phyloP scores from a whole-genome alignment of 805 yeast genomes.

The Zygoascus bituminiphila region DNA sequence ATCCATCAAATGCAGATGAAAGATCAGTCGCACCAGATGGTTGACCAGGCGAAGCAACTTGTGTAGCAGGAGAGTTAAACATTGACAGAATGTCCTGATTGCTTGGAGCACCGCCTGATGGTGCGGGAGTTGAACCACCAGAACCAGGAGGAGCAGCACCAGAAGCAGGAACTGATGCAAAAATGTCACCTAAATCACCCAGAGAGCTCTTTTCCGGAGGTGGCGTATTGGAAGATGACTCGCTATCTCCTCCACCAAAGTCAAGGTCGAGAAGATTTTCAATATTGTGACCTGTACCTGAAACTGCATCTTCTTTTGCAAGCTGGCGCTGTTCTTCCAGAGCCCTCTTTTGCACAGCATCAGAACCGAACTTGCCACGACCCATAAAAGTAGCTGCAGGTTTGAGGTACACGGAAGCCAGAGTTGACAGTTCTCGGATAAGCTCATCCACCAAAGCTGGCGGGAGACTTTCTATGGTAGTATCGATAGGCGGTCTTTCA shows the following conservation, averaged over 20 bases:
- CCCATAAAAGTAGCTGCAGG: constrained; percentile 62
- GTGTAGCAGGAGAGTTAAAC: constrained; percentile 27
- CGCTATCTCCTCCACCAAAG: constrained; percentile 40
- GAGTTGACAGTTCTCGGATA: constrained; percentile 66
- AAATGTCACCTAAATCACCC: constrained; percentile 71
- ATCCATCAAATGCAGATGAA: constrained; percentile 11
- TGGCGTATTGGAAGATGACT: constrained; percentile 6
- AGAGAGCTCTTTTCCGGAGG: constrained; percentile 27
- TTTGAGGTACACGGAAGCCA: constrained; percentile 83
- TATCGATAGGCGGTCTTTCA: constrained; percentile 60
- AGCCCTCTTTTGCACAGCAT: constrained; percentile 37
- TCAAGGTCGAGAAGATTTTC: constrained; percentile 85
- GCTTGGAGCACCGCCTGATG: constrained; percentile 20
- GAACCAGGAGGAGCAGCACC: constrained; percentile 15
- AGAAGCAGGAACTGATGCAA: constrained; percentile 18
- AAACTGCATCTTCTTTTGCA: constrained; percentile 62
- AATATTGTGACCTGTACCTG: constrained; percentile 36
- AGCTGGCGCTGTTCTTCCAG: constrained; percentile 70
- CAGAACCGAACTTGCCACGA: constrained; percentile 34
- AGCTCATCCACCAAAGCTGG: constrained; percentile 60
- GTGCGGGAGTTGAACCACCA: constrained; percentile 1
- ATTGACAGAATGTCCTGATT: constrained; percentile 41
- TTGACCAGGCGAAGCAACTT: constrained; percentile 1
- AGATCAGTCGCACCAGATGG: constrained; percentile 10
- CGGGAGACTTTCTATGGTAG: constrained; percentile 65